A percentile compares a stretch with the other conserved stretches of the same genome.
phyloP scores from a whole-genome alignment of 2,329 filamentous ascomycete species.

The Colletotrichum sp. region DNA sequence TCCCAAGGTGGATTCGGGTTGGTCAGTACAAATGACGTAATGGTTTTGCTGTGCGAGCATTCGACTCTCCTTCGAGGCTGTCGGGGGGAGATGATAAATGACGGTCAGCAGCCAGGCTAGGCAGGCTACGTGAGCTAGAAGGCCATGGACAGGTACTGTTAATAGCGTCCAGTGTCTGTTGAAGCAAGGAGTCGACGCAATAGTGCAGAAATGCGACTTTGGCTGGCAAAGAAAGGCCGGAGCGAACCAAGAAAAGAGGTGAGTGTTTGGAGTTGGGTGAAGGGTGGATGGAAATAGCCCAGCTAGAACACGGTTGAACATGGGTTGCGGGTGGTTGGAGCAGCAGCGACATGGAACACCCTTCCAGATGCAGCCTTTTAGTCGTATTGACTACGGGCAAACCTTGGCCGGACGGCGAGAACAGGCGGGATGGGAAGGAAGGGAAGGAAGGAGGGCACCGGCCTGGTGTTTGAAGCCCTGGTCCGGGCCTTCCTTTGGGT shows the following conservation, averaged over 20 bases:
- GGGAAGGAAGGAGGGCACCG: neutral
- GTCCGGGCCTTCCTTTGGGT: neutral
- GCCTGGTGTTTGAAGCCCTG: neutral
- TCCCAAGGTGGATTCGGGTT: neutral
- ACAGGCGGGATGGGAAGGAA: neutral
- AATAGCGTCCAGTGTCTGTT: neutral
- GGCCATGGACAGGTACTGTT: neutral
- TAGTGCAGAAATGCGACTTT: slow-evolving; percentile 6
- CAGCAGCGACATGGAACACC: slow-evolving; percentile 1
- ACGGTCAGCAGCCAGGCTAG: neutral
- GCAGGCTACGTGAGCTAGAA: neutral
- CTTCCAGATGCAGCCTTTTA: neutral
- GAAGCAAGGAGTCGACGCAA: neutral
- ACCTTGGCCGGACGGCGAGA: slow-evolving; percentile 2
- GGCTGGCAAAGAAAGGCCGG: neutral
- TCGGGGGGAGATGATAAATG: neutral
- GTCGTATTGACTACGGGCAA: neutral
- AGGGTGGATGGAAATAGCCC: neutral
- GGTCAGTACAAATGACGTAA: slow-evolving; percentile 13
- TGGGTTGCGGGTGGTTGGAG: neutral
- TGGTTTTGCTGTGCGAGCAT: neutral
- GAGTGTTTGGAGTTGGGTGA: neutral
- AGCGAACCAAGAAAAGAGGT: neutral
- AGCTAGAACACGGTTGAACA: neutral
- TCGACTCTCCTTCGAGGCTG: neutral